Base-by-base conservation (phyloP, 2,329 filamentous ascomycete genomes). In the Trichoderma sp. region DNA sequence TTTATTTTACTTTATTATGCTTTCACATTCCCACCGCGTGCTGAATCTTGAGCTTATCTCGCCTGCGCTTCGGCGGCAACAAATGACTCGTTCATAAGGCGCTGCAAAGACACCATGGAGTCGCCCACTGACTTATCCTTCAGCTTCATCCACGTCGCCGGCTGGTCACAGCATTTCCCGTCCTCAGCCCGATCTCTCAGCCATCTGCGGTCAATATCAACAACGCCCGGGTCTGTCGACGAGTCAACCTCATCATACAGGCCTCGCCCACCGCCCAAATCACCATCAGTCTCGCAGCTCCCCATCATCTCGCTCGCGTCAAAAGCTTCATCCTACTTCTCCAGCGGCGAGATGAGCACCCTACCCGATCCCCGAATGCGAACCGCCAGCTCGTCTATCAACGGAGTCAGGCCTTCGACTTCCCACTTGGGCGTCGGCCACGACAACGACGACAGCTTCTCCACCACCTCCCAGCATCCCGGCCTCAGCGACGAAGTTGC, bases 401-500 rank as follows among this genome's bases (percentile, higher is more conserved):
- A 81, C 40, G 73, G 77, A 57, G 72, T 75, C 47, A 71, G 76
- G 70, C 70, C 75, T 13, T 43, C 60, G 4, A 71, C 53, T 14
- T 55, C 66, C 13, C 53, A 68, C 35, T 61, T 68, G 2, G 47
- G 35, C 4, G 24, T 63, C 13, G 19, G 10, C 35, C 21, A 43
- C 52, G 76, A 4, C 10, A 55, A 52, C 19, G 5, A 53, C 63
- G 63, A 66, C 21, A n/a, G 40, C 21, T 43, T 43, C 49, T 67
- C 63, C 5, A 49, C 63, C n/a, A 77, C 81, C 1, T 75, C 76
- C 7, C 84, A 83, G 56, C 86, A 88, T 71, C 85, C 86, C 5
- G 87, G 88, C 68, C 81, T 89, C 27, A 85, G 85, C 72, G 83
- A 87, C 69, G 96, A 98, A 80, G 93, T 99, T 33, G 92, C 95